These are phyloP conservation scores for Cladosporium halotolerans DNA, from an alignment of 2,329 filamentous ascomycete genomes.

Conservation along the genomic window DNA sequence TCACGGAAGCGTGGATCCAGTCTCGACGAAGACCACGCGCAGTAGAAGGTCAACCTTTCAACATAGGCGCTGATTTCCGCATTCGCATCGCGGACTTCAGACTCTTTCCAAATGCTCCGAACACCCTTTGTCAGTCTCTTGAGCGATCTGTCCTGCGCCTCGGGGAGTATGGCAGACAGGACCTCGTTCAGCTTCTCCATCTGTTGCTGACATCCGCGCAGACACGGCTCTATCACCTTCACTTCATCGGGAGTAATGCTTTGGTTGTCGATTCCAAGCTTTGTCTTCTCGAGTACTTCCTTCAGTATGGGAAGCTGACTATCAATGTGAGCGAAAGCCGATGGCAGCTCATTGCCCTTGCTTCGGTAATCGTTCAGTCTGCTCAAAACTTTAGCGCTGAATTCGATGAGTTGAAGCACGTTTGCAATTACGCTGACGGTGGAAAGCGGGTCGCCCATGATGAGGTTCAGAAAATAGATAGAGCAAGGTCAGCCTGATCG, in stretches of 20 bases:
- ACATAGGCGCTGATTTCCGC: neutral
- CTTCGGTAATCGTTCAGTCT: conserved; percentile 4
- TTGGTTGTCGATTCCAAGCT: neutral
- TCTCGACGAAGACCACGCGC: conserved; percentile 2
- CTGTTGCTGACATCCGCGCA: neutral
- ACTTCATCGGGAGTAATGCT: neutral
- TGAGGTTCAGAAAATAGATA: neutral
- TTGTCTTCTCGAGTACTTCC: neutral
- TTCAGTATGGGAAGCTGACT: conserved; percentile 3
- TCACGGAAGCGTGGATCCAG: conserved; percentile 2
- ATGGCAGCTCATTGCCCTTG: conserved; percentile 1
- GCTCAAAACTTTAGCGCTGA: neutral
- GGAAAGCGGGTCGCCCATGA: conserved; percentile 4
- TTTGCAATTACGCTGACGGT: neutral
- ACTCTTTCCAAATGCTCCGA: neutral
- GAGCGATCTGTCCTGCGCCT: neutral
- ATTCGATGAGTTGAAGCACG: conserved; percentile 7
- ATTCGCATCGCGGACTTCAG: neutral
- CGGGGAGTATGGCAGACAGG: neutral
- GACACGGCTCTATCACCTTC: neutral
- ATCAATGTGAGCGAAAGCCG: neutral
- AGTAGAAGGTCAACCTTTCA: conserved; percentile 3
- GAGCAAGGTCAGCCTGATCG: too few species aligned
- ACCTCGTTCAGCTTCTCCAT: neutral
- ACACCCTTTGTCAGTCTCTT: neutral